Percentiles rank a stretch among this genome's conserved stretches.
Conservation (phyloP, 345 rosid genomes). For the Gossypium thurberi region DNA sequence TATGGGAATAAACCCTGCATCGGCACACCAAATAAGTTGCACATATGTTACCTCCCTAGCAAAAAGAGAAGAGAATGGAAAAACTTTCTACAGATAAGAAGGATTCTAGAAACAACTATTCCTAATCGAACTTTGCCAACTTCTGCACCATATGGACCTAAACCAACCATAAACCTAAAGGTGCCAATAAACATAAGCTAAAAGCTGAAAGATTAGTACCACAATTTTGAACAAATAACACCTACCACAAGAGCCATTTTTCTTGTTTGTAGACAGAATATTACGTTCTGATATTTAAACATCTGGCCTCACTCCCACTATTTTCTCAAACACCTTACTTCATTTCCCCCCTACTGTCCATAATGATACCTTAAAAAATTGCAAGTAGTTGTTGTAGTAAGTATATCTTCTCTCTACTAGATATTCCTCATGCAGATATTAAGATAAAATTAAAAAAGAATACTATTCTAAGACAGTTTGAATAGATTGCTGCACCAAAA, state of each 20-base stretch:
- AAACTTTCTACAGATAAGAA: neutral
- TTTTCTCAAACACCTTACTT: neutral
- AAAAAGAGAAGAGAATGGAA: neutral
- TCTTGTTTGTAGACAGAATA: neutral
- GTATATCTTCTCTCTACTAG: neutral
- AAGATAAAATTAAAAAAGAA: neutral
- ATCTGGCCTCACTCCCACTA: neutral
- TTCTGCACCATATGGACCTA: neutral
- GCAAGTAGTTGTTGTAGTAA: neutral
- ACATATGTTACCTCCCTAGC: neutral
- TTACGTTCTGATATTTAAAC: neutral
- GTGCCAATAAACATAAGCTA: neutral
- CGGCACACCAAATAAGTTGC: neutral
- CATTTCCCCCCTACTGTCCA: neutral
- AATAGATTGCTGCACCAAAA: neutral
- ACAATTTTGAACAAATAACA: neutral
- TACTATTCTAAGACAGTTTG: neutral
- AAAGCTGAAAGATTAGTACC: neutral
- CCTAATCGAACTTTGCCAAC: neutral
- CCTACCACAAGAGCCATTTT: neutral
- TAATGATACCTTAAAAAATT: neutral
- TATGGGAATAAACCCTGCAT: neutral
- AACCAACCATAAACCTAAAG: neutral
- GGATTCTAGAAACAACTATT: neutral
- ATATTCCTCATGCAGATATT: neutral